Base-by-base conservation (phyloP, 768 basidiomycete species). In the Lactifluus echinatus region DNA sequence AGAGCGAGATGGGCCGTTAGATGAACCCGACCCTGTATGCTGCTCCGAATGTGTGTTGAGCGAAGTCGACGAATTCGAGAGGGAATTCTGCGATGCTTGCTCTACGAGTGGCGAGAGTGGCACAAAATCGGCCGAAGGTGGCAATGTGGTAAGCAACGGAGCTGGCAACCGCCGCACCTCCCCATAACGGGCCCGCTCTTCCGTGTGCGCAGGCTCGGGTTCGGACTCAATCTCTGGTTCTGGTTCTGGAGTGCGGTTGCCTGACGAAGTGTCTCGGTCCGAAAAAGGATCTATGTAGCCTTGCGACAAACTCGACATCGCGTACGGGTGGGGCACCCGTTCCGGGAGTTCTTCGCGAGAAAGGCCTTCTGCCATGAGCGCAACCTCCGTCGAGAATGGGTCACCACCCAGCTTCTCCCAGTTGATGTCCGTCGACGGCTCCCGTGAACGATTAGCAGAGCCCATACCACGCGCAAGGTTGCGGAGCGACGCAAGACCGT, bases 281-380 rank as follows among this genome's bases (percentile, higher is more conserved):
- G 67, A 59, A 56, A 73, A 76, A 0, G 74, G 80, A 64, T 85
- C 81, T 23, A 65, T 65, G 63, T 84, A 82, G 36, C 72, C 72
- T 49, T 42, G 53, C 7, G 53, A 47, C 15, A 53, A 17, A 19
- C 28, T 43, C 12, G 62, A 8, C n/a, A 7, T 15, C 29, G 53
- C 34, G n/a, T 42, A 44, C 2, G 52, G 54, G 21, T 48, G 40
- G 19, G 45, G 50, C 26, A 43, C 37, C 4, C 39, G 53, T 36
- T 46, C 52, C 4, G 63, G 57, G 17, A 50, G 51, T 11, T 54
- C 29, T 60, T 50, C 45, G 21, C 45, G 50, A 10, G 53, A 50
- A 51, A 31, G 56, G 3, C 52, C 37, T 10, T 42, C 57, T 14
- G 59, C 62, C 59, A 74, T 67, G 10, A 76, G 64, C 6, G 71